Base-by-base conservation (phyloP, 2,329 filamentous ascomycete genomes). In the Sclerotinia glacialis region DNA sequence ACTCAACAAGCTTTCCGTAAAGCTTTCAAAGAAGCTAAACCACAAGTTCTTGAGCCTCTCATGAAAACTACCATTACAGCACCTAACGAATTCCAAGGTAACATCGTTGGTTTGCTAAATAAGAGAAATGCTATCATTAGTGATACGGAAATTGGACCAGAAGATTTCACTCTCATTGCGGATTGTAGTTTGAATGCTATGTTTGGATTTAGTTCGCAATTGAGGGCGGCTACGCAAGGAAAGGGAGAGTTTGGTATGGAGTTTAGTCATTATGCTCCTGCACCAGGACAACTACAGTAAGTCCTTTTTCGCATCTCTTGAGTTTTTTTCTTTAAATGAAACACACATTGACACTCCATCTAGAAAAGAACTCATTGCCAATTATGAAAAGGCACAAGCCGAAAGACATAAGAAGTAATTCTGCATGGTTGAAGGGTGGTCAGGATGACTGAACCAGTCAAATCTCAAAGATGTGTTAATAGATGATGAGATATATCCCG, bases 161-260 rank as follows among this genome's bases (percentile, higher is more conserved):
- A 99, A 76, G 95, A 99, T 76, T 98, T 99, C 76, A 96, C 92
- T 7, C 85, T 98, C 67, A 87, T 89, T 66, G 93, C 93, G 34
- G 95, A 98, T 80, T 97, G 93, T 82, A 93, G 89, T 77, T 80
- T 99, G 77, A 97, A 98, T 78, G 87, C 89, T 78, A 99, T 99
- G 95, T 99, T 99, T 78, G 95, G 95, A 70, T 98, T 99, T 81
- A 93, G 89, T 75, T 91, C 89, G 52, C 91, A 97, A 79, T 80
- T 99, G 72, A 86, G 95, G 73, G 95, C 95, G 18, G 91, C 93
- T 28, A 98, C 93, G 2, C 95, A 99, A 81, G 95, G 95, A 69
- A 99, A 99, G 85, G 95, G 95, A 75, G 95, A 99, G 82, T 99
- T 97, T 77, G 90, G 86, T 75, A 98, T 99, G 95, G 95, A 99